These are phyloP conservation scores for Pelargonium fulgidum DNA, from an alignment of 441 rosid species.

Conservation along the genomic window DNA sequence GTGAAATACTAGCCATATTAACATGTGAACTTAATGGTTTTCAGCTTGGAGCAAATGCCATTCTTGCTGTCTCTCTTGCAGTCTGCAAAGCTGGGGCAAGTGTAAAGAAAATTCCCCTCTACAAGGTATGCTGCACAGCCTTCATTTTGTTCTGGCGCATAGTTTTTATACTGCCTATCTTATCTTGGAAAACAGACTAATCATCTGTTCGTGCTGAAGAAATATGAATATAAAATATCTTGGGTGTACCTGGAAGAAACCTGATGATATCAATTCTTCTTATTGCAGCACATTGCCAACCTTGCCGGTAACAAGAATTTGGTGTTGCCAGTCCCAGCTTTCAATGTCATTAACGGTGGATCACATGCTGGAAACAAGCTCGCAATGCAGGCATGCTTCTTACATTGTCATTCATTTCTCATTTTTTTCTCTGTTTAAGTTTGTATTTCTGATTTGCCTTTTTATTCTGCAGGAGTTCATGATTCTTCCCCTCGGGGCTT, in stretches of 20 bases:
- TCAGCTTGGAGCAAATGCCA: slow-evolving; percentile 97
- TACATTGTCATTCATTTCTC: slow-evolving; percentile 3
- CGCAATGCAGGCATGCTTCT: slow-evolving; percentile 68
- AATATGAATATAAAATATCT: too few relatives aligned
- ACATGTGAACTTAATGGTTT: slow-evolving; percentile 3
- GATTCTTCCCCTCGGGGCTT: slow-evolving; percentile 89
- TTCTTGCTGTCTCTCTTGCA: slow-evolving; percentile 88
- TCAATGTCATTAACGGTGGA: slow-evolving; percentile 95
- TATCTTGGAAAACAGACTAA: too few relatives aligned
- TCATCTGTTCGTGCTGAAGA: too few relatives aligned
- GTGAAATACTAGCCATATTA: background rate
- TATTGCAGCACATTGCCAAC: slow-evolving; percentile 80
- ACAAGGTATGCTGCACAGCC: slow-evolving; percentile 48
- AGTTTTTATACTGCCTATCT: too few relatives aligned
- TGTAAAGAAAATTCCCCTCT: slow-evolving; percentile 69
- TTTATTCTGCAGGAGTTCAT: slow-evolving; percentile 64
- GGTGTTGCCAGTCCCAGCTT: slow-evolving; percentile 95
- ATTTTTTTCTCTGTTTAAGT: background rate
- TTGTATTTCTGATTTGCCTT: background rate
- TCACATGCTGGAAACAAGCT: slow-evolving; percentile 98
- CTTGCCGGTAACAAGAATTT: slow-evolving; percentile 78
- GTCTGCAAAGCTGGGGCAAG: slow-evolving; percentile 95
- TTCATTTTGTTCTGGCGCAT: background rate
- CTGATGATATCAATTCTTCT: slow-evolving; percentile 15
- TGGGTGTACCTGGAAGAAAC: background rate